Base-by-base conservation (phyloP, 2,329 filamentous ascomycete genomes). In the Aspergillus texensis region DNA sequence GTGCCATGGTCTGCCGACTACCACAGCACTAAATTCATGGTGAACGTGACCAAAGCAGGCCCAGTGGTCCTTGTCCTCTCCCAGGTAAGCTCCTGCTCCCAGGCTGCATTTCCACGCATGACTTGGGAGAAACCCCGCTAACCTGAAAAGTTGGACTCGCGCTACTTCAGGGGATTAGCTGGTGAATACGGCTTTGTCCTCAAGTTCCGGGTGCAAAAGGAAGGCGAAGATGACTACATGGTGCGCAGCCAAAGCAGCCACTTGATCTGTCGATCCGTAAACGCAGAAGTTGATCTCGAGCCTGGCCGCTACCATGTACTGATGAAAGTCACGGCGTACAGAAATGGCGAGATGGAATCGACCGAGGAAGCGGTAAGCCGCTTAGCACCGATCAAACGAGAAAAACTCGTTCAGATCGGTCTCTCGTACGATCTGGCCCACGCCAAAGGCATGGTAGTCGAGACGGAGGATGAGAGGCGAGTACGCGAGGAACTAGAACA, bases 221-320 rank as follows among this genome's bases (percentile, higher is more conserved):
- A 86, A 72, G 84, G 83, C n/a, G 84, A 87, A 58, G 81, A 84
- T n/a, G 83, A 86, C 45, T 88, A 87, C 66, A 83, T 86, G 52
- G 84, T 86, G 12, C 84, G 85, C 63, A 86, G 83, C 67, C 83
- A 84, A 55, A 82, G 78, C 10, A 84, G 81, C 39, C 85, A 85
- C 64, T 82, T 81, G 75, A 91, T 93, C 86, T 87, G 83, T 26
- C 88, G 92, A 8, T 91, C 90, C 1, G 89, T 93, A 45, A 93
- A 90, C 57, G 88, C 91, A 1, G 92, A 95, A 74, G 83, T 95
- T 10, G 83, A 89, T 41, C 86, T 96, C 30, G 88, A 91, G 24
- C 85, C 89, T 0, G 92, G 92, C 12, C 87, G 85, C 50, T 96
- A 96, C 77, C 87, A 86, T 8, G 87, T 96, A 5, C 83, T 92